Base-by-base conservation (phyloP, 345 rosid species). In the Raphanus raphanistrum region DNA sequence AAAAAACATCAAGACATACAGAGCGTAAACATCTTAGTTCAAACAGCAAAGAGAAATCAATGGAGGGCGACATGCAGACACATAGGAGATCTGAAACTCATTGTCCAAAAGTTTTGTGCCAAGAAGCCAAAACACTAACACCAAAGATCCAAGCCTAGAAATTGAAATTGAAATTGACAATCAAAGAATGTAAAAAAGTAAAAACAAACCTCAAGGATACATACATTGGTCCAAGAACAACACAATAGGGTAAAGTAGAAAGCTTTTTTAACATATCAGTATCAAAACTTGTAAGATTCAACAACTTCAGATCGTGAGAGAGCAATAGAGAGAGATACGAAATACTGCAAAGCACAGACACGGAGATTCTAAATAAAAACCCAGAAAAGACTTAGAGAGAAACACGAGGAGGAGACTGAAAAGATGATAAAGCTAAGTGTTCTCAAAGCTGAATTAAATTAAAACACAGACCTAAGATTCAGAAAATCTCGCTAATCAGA, bases 31-130 rank as follows among this genome's bases (percentile, higher is more conserved):
- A 36, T 70, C 12, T 1, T 8, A 64, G 4, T 11, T 15, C 36
- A 68, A 68, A 33, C 48, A 72, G 13, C 60, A 78, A 41, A 43
- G 17, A 27, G 50, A 63, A 70, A 62, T 25, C 62, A 68, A 62
- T 76, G 68, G 3, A 41, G 48, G 27, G 48, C 2, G 43, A 76
- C 5, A 27, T 68, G 28, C 65, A 70, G 72, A 58, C 27, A 66
- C 72, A 66, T 58, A 72, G 31, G 32, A 71, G 71, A 71, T 58
- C 74, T 69, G 70, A 69, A 67, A 76, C 52, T 69, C 52, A 58
- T 70, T 57, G 33, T 43, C 31, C 73, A 8, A 21, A 55, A 55
- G 2, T 8, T 8, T 17, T 55, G 27, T 9, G 60, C 29, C 27
- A 68, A 60, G 32, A 66, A 26, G 26, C 45, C 31, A 48, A 45